Percentiles rank a stretch among this genome's conserved stretches.
Evolutionary conservation across 2,329 filamentous ascomycete species (phyloP).

Genomic region (Colletotrichum higginsianum): DNA sequence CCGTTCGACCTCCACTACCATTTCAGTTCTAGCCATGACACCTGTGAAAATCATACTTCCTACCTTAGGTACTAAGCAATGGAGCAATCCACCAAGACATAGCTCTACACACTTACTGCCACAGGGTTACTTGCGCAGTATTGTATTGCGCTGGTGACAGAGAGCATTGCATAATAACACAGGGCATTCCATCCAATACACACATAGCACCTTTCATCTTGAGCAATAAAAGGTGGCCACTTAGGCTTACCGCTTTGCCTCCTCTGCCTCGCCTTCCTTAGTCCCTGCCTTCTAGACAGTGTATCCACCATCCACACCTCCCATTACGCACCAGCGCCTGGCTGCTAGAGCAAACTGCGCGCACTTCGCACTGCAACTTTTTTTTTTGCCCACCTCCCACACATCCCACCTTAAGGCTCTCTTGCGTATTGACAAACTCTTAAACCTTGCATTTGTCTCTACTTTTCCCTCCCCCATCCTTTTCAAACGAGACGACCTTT

Average conservation of each 20-base stretch:
- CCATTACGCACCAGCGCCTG: conserved; percentile 2
- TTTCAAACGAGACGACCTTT: conserved; percentile 34
- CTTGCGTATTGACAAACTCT: conserved; percentile 41
- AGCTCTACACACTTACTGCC: not conserved
- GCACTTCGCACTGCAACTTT: conserved; percentile 32
- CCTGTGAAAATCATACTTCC: conserved; percentile 5
- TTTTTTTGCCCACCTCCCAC: conserved; percentile 39
- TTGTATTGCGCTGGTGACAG: not conserved
- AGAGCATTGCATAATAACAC: not conserved
- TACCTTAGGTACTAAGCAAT: no score
- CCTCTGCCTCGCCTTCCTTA: conserved; percentile 14
- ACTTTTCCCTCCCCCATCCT: conserved; percentile 20
- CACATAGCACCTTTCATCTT: not conserved
- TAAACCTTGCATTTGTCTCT: conserved; percentile 36
- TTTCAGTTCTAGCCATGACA: conserved; percentile 28
- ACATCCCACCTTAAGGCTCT: conserved; percentile 41
- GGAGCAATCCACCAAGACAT: not conserved
- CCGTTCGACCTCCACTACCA: conserved; percentile 41
- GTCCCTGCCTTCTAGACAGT: not conserved
- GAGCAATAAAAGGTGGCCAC: conserved; percentile 11
- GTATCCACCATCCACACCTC: conserved; percentile 3
- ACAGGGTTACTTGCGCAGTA: not conserved
- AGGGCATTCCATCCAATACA: not conserved
- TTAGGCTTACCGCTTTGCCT: conserved; percentile 32
- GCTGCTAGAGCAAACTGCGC: conserved; percentile 14